phyloP scores from a whole-genome alignment of 208 protist species.

The Herpetomonas muscarum region DNA sequence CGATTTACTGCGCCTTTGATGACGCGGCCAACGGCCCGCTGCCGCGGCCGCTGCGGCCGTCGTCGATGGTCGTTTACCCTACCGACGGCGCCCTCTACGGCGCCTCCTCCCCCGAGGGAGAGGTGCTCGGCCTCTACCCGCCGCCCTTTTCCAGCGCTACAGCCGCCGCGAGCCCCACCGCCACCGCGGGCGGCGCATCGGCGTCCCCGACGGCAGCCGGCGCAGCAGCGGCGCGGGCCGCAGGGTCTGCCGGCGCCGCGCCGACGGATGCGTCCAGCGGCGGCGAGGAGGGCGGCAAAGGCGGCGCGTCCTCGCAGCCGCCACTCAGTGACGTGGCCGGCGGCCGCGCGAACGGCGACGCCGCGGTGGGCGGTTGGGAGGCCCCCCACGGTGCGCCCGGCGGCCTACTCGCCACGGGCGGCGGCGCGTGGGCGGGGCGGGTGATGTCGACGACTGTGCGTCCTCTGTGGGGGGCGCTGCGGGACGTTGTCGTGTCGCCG shows the following conservation, averaged over 20 bases:
- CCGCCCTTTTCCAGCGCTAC: background rate
- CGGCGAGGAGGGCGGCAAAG: too few species aligned
- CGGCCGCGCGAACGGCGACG: background rate
- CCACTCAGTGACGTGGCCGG: background rate
- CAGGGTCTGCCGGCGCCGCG: too few species aligned
- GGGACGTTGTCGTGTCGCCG: slow-evolving; percentile 1
- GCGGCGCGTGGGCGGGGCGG: background rate
- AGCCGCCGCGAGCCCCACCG: background rate
- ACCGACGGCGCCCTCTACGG: slow-evolving; percentile 6
- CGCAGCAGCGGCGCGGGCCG: too few species aligned
- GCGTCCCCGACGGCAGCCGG: too few species aligned
- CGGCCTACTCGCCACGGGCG: background rate
- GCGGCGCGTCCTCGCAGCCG: too few species aligned
- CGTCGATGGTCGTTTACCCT: slow-evolving; percentile 1
- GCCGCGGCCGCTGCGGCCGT: background rate
- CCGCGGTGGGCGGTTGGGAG: background rate
- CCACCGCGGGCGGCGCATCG: too few species aligned
- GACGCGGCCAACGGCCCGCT: too few species aligned
- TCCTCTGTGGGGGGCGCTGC: background rate
- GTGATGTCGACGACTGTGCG: slow-evolving; percentile 1
- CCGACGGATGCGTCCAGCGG: too few species aligned
- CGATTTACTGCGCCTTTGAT: too few species aligned
- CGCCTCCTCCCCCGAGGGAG: background rate
- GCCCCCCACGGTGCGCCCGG: too few species aligned
- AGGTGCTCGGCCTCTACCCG: background rate